Evolutionary conservation across 2,329 filamentous ascomycete species (phyloP), one percentile per base, ranked within the genome.

Genomic region (Helotiales sp.): DNA sequence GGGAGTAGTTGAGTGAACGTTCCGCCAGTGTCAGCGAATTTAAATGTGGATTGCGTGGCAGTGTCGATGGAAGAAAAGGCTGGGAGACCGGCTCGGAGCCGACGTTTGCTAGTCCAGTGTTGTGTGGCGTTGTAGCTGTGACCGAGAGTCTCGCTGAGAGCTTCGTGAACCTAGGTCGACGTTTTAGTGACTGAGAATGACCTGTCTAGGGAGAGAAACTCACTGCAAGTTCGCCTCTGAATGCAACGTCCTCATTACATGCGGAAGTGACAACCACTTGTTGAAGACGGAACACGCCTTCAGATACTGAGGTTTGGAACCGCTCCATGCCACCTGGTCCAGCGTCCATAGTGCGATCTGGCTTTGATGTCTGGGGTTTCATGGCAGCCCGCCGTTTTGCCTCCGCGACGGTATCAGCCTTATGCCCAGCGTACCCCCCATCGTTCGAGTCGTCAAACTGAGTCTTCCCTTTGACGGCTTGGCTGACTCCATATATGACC

Each of bases 1-100:
- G 24, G 22, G 15, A 61, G 49, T 10, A 65, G 57, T 24, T 65
- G 58, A 15, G 63, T 65, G 45, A 65, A 65, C 15, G 57, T 4
- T 8, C 63, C 63, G 4, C 22, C n/a, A 26, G 20, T 17, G 26
- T 64, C 62, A 37, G 62, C 0, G 52, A 64, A 64, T 26, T 20
- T 60, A 40, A 64, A 64, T 4, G 47, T 40, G n/a, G 62, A 49
- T n/a, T 47, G 15, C 6, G 15, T 59, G 2, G 17, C 11, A 15
- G 47, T 13, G 45, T 6, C 20, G 24, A 30, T 32, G 40, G 43
- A 24, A 7, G 15, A 24, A 43, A 49, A 50, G 13, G 1, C 17
- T 17, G 52, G 62, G 15, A 64, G 11, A 37, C 58, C 49, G 40
- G 62, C 54, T 59, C 24, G 26, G 40, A 22, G 6, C 24, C 62